These are phyloP conservation scores for Rosellinia necatrix DNA, from an alignment of 2,329 filamentous ascomycete species.

Conservation along the genomic window DNA sequence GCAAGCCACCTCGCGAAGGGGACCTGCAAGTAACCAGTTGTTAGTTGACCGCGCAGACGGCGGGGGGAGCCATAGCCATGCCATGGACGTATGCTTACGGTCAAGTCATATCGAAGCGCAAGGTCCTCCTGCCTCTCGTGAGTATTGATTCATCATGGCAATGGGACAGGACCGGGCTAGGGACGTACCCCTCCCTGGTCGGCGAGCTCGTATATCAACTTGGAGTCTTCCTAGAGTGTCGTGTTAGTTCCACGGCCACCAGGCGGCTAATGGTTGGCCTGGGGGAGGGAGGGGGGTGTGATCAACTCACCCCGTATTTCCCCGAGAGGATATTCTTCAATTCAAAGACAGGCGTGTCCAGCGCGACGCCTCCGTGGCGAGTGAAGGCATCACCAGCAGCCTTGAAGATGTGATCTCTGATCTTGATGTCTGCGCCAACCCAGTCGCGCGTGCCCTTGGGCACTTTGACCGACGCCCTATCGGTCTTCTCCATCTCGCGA, in stretches of 20 bases:
- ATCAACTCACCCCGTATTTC: conserved; percentile 42
- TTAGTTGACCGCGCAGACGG: neutral
- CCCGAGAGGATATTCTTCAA: conserved; percentile 75
- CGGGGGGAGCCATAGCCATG: neutral
- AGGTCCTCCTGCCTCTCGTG: conserved; percentile 62
- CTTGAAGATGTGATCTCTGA: conserved; percentile 78
- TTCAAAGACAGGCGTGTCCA: conserved; percentile 76
- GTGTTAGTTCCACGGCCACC: conserved; percentile 1
- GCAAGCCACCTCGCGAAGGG: conserved; percentile 79
- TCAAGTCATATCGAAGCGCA: conserved; percentile 80
- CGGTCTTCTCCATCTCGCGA: conserved; percentile 20
- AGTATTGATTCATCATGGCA: neutral
- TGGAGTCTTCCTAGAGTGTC: conserved; percentile 36
- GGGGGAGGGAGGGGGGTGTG: neutral
- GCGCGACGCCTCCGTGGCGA: conserved; percentile 69
- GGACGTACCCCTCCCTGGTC: conserved; percentile 84
- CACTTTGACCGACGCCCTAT: conserved; percentile 65
- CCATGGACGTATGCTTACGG: conserved; percentile 45
- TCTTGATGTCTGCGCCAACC: conserved; percentile 77
- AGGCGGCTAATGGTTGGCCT: neutral
- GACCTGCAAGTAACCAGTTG: conserved; percentile 41
- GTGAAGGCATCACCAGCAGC: conserved; percentile 52
- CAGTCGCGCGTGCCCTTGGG: conserved; percentile 92
- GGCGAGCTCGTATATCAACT: conserved; percentile 78
- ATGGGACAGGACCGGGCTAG: conserved; percentile 54